Evolutionary conservation across 1,284 basidiomycete genomes (phyloP), one percentile per base, ranked within the genome.

Genomic region (Tylopilus orsonianus): DNA sequence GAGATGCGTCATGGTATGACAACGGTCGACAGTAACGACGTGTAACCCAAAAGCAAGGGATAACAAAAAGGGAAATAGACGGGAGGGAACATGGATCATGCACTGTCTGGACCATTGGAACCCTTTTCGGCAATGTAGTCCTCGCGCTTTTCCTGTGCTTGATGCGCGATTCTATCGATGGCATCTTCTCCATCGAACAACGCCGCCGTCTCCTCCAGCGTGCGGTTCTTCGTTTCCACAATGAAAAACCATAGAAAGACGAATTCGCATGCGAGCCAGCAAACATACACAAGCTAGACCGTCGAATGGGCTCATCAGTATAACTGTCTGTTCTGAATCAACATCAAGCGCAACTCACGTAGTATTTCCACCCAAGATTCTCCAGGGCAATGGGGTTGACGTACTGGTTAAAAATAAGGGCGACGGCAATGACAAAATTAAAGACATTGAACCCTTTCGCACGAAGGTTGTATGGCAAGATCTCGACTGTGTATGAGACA

Each of bases 361-460:
- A 82, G 69, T 82, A 84, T 59, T 79, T 85, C 87, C 87, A 90
- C 38, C 64, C 69, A 44, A 87, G 68, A 30, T 65, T 59, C 7
- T 68, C 68, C 40, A 84, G 73, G 8, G 85, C 86, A 57, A 90
- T 77, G 12, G 87, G 88, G 71, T 90, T 91, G 62, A 85, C 80
- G 60, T 87, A 90, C 67, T 90, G 86, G 67, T 90, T 90, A 73
- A 90, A 87, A 54, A 85, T 81, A 54, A 87, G 77, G 0, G 85
- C 78, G 23, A 81, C 48, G 13, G 82, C 83, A 57, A 86, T 78
- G 49, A 76, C 69, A 54, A 87, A 81, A 70, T 78, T 82, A 71
- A 87, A 84, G 42, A 90, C 64, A 55, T 77, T 87, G 71, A 90
- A 80, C 48, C 87, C 87, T 73, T 90, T 90, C 41, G 89, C 85